phyloP scores from a whole-genome alignment of 2,329 filamentous ascomycete genomes.

The Monosporascus sp. region DNA sequence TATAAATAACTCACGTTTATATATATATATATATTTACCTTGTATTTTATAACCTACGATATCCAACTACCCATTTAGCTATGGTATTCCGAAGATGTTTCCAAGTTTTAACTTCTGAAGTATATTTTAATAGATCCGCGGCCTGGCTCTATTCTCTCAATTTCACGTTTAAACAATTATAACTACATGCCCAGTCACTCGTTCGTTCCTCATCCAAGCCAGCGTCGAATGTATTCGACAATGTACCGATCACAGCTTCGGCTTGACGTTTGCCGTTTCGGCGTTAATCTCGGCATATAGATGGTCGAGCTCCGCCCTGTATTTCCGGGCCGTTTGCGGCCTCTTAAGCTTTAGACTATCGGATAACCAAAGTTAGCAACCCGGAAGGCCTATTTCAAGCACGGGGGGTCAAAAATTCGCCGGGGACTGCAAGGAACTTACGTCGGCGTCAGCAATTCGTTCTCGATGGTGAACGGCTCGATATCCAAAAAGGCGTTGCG shows the following conservation, averaged over 20 bases:
- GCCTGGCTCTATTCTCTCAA: no score
- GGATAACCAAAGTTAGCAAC: slow-evolving; percentile 10
- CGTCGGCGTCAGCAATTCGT: slow-evolving; percentile 84
- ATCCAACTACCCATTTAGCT: slow-evolving; percentile 1
- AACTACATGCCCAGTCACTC: no score
- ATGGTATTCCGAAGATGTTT: no score
- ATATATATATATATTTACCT: no score
- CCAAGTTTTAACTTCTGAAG: no score
- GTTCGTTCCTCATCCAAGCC: no score
- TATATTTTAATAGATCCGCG: no score
- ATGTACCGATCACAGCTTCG: slow-evolving; percentile 36
- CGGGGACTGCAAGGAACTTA: slow-evolving; percentile 41
- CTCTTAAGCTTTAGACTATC: slow-evolving; percentile 56
- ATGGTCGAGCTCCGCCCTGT: slow-evolving; percentile 46
- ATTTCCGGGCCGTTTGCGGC: slow-evolving; percentile 49
- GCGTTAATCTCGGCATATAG: slow-evolving; percentile 53
- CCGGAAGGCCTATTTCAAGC: neutral
- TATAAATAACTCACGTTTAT: no score
- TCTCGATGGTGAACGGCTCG: slow-evolving; percentile 90
- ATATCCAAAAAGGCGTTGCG: slow-evolving; percentile 68
- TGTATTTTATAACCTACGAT: neutral
- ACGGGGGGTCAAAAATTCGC: neutral
- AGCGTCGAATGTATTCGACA: no score
- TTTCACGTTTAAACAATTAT: no score
- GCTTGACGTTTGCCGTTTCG: slow-evolving; percentile 30